These are phyloP conservation scores for Hypoxylon cercidicola DNA, from an alignment of 495 filamentous ascomycete species.

Conservation along the genomic window DNA sequence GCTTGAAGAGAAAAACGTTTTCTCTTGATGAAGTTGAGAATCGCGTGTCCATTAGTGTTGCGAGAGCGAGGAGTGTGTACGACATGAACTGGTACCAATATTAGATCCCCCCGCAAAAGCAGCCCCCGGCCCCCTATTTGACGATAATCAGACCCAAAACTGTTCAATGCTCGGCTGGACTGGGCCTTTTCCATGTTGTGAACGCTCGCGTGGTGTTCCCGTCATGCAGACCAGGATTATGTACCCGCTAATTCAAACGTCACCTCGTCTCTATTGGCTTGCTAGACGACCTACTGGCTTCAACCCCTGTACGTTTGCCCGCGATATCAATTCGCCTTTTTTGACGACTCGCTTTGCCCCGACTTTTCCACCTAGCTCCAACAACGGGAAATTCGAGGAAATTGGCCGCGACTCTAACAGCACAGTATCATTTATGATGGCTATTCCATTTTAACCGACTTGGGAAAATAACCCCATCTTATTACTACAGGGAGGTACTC, in stretches of 20 bases:
- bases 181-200: constrained; percentile 21
- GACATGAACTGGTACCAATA: constrained; percentile 17
- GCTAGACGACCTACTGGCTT: constrained; percentile 33
- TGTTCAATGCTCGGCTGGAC: constrained; percentile 34
- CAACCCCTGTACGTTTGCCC: constrained; percentile 37
- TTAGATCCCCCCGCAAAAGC: constrained; percentile 30
- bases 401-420: constrained; percentile 1
- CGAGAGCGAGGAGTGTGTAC: constrained; percentile 15
- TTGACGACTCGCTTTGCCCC: constrained; percentile 18
- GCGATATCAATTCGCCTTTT: constrained; percentile 43
- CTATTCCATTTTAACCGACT: background rate
- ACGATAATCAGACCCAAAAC: constrained; percentile 28
- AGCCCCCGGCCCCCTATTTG: constrained; percentile 23
- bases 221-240: constrained; percentile 33
- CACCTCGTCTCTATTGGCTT: constrained; percentile 37
- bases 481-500: background rate
- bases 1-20: no score
- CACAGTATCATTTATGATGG: background rate
- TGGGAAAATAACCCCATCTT: background rate
- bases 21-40: background rate
- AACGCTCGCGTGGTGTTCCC: constrained; percentile 38
- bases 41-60: background rate
- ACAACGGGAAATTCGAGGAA: background rate
- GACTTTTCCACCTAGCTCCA: constrained; percentile 19
- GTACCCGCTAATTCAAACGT: constrained; percentile 37